Evolutionary conservation across 2,329 filamentous ascomycete species (phyloP).

Genomic region (Colletotrichum sp.): DNA sequence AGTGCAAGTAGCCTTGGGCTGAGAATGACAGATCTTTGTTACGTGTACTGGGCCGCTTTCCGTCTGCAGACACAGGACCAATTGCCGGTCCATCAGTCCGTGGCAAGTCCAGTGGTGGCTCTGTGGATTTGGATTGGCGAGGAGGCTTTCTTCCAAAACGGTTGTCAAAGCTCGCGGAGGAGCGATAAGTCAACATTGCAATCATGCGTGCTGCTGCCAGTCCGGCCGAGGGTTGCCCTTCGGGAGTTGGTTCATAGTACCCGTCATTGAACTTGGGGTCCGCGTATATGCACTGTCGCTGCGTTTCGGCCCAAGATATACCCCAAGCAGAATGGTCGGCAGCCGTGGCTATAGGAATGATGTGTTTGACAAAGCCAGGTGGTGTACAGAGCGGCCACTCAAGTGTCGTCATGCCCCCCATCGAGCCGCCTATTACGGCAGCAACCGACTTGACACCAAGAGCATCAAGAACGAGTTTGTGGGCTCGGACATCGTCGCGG

Average conservation of each 20-base stretch:
- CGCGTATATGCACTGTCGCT: conserved; percentile 51
- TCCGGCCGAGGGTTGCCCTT: conserved; percentile 35
- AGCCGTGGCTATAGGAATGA: conserved; percentile 61
- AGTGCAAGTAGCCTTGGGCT: conserved; percentile 39
- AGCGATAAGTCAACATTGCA: conserved; percentile 43
- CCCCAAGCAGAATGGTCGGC: conserved; percentile 63
- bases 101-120: conserved; percentile 31
- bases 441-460: conserved; percentile 59
- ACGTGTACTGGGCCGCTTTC: not conserved
- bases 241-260: conserved; percentile 34
- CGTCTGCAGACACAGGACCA: not conserved
- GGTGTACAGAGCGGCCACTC: conserved; percentile 60
- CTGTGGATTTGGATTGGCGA: conserved; percentile 36
- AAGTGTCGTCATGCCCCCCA: conserved; percentile 63
- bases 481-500: conserved; percentile 67
- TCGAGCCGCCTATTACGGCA: conserved; percentile 60
- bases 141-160: conserved; percentile 55
- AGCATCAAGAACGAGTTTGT: conserved; percentile 59
- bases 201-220: conserved; percentile 41
- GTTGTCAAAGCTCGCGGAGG: conserved; percentile 35
- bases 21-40: conserved; percentile 31
- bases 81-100: conserved; percentile 47
- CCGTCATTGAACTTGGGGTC: conserved; percentile 37
- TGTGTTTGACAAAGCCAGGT: conserved; percentile 54
- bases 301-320: conserved; percentile 63